phyloP scores from a whole-genome alignment of 2,329 filamentous ascomycete genomes.

The Pestalotiopsis sp. region DNA sequence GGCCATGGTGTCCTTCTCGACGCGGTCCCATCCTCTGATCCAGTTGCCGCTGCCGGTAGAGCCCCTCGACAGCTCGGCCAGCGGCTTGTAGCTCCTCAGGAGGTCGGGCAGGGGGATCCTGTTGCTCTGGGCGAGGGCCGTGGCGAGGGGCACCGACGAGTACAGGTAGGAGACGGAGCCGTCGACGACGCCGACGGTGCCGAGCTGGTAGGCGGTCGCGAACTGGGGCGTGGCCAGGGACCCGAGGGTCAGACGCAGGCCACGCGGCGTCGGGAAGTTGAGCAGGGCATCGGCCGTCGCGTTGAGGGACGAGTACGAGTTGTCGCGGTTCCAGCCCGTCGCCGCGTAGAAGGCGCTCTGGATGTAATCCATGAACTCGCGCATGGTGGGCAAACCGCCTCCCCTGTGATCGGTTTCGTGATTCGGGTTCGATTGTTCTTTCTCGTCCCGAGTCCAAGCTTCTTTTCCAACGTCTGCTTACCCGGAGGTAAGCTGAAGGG shows the following conservation, averaged over 20 bases:
- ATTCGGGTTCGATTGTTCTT: neutral
- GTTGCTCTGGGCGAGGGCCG: slow-evolving; percentile 70
- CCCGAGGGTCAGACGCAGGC: slow-evolving; percentile 83
- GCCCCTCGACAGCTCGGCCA: slow-evolving; percentile 60
- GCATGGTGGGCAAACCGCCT: slow-evolving; percentile 58
- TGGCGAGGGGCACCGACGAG: slow-evolving; percentile 77
- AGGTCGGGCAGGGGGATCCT: slow-evolving; percentile 76
- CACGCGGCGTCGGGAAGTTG: slow-evolving; percentile 84
- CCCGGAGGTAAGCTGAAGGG: slow-evolving; percentile 13
- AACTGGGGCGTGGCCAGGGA: slow-evolving; percentile 92
- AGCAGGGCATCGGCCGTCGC: slow-evolving; percentile 83
- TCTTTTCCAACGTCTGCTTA: neutral
- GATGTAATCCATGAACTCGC: slow-evolving; percentile 97
- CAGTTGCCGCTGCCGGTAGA: neutral
- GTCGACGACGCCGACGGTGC: slow-evolving; percentile 88
- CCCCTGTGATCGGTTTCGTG: neutral
- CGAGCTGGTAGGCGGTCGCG: slow-evolving; percentile 89
- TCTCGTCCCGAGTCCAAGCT: neutral
- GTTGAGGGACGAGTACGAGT: slow-evolving; percentile 86
- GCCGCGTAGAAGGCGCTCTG: slow-evolving; percentile 87
- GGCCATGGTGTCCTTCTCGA: slow-evolving; percentile 58
- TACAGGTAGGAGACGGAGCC: slow-evolving; percentile 98
- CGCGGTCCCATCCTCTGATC: slow-evolving; percentile 19
- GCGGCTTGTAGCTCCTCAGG: slow-evolving; percentile 79
- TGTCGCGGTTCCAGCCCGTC: slow-evolving; percentile 88